Evolutionary conservation across 306 rosid species (phyloP), one percentile per base, ranked within the genome.

Genomic region (barrel medic (Medicago truncatula)): DNA sequence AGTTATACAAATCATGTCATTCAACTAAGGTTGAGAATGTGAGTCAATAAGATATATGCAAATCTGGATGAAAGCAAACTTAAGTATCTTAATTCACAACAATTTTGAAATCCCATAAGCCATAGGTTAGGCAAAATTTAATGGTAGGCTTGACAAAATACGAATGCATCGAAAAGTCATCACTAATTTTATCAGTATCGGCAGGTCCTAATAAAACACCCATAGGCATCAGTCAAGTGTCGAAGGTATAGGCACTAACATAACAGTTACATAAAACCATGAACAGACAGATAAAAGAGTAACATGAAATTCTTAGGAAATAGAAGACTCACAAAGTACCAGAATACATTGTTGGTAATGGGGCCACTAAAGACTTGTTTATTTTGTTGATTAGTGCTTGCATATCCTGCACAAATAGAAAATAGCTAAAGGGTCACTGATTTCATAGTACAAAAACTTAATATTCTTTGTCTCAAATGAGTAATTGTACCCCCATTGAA

Each of bases 341-440:
- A 25, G 92, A 84, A 86, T 95, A 95, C 78, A 90, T 84, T 62
- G 99, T 92, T 58, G 97, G 97, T 71, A 95, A 87, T 21, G 99
- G 99, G 78, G 99, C 90, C 76, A 95, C 97, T 70, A 95, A 87
- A 71, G 99, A 95, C 93, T 83, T 95, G 83, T 92, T 95, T 80
- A 95, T 95, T 87, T 92, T 95, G 89, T 83, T 92, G 59, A 95
- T 90, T 75, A 92, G 82, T 65, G 97, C 89, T 83, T 90, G 99
- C 83, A 95, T 95, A 81, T 95, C 97, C 97, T 95, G 97, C 82
- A 38, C 85, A 85, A 47, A 81, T 38, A 71, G n/a, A 82, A 72
- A 60, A 78, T 18, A 66, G 52, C 11, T 38, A 70, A 57, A 81
- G 14, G 49, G 12, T 31, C 61, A 44, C 8, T 46, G 25, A 39